Base-by-base conservation (phyloP, 352 stramenopile species). In the Paralagenidium karlingii region DNA sequence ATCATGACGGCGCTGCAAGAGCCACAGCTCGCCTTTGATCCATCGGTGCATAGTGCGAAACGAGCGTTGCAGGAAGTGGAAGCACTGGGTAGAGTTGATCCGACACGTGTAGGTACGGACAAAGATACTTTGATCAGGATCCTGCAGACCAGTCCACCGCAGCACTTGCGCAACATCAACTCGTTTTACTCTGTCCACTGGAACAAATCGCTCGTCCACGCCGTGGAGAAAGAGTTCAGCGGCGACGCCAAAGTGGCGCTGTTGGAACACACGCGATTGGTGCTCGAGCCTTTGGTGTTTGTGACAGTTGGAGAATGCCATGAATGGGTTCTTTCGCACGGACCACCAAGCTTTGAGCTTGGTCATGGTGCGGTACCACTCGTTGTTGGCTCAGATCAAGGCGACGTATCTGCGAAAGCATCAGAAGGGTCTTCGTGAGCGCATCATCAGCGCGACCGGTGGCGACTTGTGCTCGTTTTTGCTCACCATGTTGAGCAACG, bases 181-280 rank as follows among this genome's bases (percentile, higher is more conserved):
- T 53, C 60, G 0, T 71, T 74, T 27, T 89, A 89, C 45, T 56
- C 75, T 25, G 55, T 56, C 51, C 82, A 86, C 63, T 81, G 84
- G 57, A 80, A 66, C 51, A 82, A 86, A 49, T 77, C 78, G 40
- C 76, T 89, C 36, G 61, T 55, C 21, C 77, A 82, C 38, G 75
- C 75, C 3, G 54, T 89, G 7, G 65, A 89, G 24, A 86, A 80
- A 45, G 75, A 89, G 51, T 89, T 89, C 34, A 82, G 71, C 24
- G 75, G 75, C 6, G 66, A 85, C 37, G 75, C 75, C 28, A 81
- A 82, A 56, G 66, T 63, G 26, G 67, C 51, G 46, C 68, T 89
- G 21, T 64, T 64, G 38, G 79, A 78, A 34, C 47, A 82, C 64
- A 40, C 37, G 40, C 43, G 24, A 40, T 36, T 19, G n/a, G 7